Evolutionary conservation across 164 flowering plant genomes (phyloP).

Genomic region (Nymphaea thermarum): DNA sequence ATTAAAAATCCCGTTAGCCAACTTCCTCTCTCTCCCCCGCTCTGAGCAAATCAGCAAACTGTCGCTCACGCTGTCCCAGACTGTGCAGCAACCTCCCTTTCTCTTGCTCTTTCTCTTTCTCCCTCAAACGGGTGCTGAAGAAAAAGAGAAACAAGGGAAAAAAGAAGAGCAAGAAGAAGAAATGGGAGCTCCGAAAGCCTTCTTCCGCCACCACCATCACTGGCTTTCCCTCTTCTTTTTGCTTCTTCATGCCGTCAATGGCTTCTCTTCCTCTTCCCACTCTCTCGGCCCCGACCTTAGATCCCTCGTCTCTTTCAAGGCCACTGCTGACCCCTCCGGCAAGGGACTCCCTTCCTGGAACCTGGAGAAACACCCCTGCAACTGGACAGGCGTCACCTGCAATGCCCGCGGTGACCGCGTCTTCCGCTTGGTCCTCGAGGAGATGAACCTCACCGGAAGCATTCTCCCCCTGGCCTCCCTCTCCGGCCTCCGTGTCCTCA

Average conservation of each 20-base stretch:
- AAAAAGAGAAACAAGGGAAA: too few relatives aligned
- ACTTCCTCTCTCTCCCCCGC: not conserved
- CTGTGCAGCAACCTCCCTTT: too few relatives aligned
- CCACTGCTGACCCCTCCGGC: constrained; percentile 30
- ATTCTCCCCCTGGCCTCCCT: constrained; percentile 29
- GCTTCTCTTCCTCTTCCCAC: constrained; percentile 9
- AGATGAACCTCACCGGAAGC: constrained; percentile 31
- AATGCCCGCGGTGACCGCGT: constrained; percentile 30
- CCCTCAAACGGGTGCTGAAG: too few relatives aligned
- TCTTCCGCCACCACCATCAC: not conserved
- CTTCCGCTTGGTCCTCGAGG: constrained; percentile 58
- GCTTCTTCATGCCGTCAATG: constrained; percentile 7
- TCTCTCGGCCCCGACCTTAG: constrained; percentile 23
- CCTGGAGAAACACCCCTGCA: constrained; percentile 27
- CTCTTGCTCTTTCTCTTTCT: too few relatives aligned
- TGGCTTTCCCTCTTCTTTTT: constrained; percentile 4
- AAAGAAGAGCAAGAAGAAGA: not conserved
- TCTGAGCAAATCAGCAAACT: not conserved
- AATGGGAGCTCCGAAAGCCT: not conserved
- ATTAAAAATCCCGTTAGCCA: not conserved
- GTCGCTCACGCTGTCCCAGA: not conserved
- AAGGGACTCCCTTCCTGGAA: constrained; percentile 40
- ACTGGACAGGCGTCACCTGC: constrained; percentile 63
- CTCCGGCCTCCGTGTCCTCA: constrained; percentile 50
- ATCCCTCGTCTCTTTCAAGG: constrained; percentile 52